Base-by-base conservation (phyloP, 768 basidiomycete genomes). In the Neoboletus magnificus region DNA sequence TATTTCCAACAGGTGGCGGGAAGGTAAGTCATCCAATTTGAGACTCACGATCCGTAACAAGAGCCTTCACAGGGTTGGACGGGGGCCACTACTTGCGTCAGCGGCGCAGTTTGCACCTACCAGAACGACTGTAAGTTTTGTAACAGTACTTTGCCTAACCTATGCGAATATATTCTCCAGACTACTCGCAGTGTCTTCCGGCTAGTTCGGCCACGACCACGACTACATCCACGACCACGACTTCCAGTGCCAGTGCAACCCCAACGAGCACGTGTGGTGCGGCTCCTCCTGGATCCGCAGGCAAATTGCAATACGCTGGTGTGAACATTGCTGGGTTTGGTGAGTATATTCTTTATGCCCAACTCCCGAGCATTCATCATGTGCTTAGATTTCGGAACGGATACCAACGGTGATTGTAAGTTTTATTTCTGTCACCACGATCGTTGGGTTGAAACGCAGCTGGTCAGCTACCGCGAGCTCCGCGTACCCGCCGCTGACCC, bases 311-410 rank as follows among this genome's bases (percentile, higher is more conserved):
- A 23, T 59, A 54, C 5, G 48, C 48, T 29, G 59, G 59, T 37
- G 57, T 60, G 6, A 60, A 60, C 41, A 54, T 60, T 7, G 57
- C 57, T 27, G 59, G 59, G 7, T 60, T 59, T 35, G 56, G 57
- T 60, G 23, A 39, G 57, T 18, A 22, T 9, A 10, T 8, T 48
- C 23, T 43, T 23, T 22, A 15, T 0, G 1, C 9, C 2, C 0
- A 10, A 22, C 1, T 23, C 6, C 10, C 25, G 4, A 5, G 8
- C 27, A 23, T 44, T 54, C 6, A 52, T 23, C 2, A 3, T 33
- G 5, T 48, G 0, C 44, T 3, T 23, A 60, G 59, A 60, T 41
- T 60, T 60, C 1, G 59, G 59, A 9, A 54, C 18, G 59, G 57
- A 49, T 25, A 58, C 52, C 6, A 53, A 36, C 29, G 59, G 59